phyloP scores from a whole-genome alignment of 305 asterid species.

The Nicotiana rustica region DNA sequence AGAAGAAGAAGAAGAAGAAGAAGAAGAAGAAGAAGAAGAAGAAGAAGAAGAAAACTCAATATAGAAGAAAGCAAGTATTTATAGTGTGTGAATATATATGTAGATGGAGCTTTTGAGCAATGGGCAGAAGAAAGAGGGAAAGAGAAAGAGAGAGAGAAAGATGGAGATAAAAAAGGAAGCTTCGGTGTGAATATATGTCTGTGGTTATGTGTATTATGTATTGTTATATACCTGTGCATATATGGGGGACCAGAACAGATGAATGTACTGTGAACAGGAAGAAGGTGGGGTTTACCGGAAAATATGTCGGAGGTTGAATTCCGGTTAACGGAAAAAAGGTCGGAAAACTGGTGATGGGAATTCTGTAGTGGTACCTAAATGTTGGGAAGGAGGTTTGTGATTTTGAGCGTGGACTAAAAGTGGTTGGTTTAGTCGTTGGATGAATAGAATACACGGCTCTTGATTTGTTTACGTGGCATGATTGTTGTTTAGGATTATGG shows the following conservation, averaged over 20 bases:
- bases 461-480: background rate
- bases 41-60: background rate
- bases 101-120: background rate
- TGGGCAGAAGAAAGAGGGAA: background rate
- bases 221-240: background rate
- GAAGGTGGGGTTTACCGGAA: background rate
- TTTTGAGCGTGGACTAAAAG: background rate
- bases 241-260: background rate
- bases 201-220: background rate
- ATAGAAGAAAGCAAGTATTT: background rate
- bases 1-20: too few species aligned
- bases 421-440: conserved; percentile 23
- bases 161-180: background rate
- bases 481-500: background rate
- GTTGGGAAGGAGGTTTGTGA: background rate
- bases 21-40: too few species aligned
- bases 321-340: background rate
- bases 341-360: background rate
- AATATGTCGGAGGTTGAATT: background rate
- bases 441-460: background rate
- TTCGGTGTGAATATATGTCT: conserved; percentile 26
- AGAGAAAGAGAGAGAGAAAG: background rate
- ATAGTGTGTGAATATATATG: background rate
- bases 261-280: background rate
- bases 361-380: background rate